These are phyloP conservation scores for Carex cristatella DNA, from an alignment of 176 grass and related monocot species.

Conservation along the genomic window DNA sequence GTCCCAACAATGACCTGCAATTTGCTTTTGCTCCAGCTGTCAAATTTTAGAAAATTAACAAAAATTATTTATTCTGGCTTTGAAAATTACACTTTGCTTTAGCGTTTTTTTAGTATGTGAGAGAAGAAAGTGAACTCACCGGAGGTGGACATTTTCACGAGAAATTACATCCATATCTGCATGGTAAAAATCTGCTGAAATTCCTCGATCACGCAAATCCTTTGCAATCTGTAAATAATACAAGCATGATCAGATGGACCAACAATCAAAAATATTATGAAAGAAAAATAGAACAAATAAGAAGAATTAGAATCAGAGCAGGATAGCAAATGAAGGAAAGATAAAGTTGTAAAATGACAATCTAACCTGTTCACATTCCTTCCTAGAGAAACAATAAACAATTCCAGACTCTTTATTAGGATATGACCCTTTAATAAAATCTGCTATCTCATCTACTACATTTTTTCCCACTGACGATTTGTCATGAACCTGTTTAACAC, in stretches of 20 bases:
- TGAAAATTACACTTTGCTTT: background rate
- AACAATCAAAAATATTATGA: conserved; percentile 9
- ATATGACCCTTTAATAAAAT: conserved; percentile 64
- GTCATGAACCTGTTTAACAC: conserved; percentile 58
- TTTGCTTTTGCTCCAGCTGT: conserved; percentile 91
- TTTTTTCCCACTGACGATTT: conserved; percentile 75
- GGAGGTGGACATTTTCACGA: conserved; percentile 77
- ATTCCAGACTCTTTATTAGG: conserved; percentile 91
- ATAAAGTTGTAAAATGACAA: conserved; percentile 5
- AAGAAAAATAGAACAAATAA: conserved; percentile 2
- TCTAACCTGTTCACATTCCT: conserved; percentile 85
- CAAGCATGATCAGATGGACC: background rate
- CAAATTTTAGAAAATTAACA: conserved; percentile 19
- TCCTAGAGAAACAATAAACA: conserved; percentile 94
- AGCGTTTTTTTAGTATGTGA: background rate
- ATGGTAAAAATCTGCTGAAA: conserved; percentile 92
- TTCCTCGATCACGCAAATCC: conserved; percentile 62
- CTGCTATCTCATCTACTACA: conserved; percentile 83
- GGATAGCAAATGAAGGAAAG: conserved; percentile 13
- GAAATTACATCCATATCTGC: conserved; percentile 81
- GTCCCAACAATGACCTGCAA: conserved; percentile 92
- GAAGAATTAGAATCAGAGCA: conserved; percentile 11
- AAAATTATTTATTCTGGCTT: background rate
- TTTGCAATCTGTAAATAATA: conserved; percentile 57
- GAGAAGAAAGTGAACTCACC: conserved; percentile 27